Conservation (phyloP, 208 protist genomes). For the Acanthamoeba divionensis region DNA sequence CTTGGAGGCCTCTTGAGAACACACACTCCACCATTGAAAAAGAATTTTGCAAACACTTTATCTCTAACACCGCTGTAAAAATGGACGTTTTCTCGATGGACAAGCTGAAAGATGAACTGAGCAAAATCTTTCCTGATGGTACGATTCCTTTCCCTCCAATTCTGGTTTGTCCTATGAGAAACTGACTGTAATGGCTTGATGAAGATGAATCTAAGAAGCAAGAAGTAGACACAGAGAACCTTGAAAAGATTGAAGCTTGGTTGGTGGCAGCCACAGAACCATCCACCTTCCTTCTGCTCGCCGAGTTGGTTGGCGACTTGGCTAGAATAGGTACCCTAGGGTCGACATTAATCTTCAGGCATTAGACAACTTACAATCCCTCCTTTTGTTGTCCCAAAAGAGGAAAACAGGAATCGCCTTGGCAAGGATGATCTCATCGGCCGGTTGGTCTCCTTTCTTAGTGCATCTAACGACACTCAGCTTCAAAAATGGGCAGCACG, state of each 20-base stretch:
- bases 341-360: not conserved
- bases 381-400: not conserved
- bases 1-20: too few species aligned
- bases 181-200: not conserved
- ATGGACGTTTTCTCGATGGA: constrained; percentile 17
- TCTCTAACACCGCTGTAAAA: too few species aligned
- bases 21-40: too few species aligned
- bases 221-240: not conserved
- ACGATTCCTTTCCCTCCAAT: not conserved
- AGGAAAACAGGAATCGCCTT: not conserved
- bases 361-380: not conserved
- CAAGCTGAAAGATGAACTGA: not conserved
- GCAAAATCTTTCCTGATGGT: constrained; percentile 40
- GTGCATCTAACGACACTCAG: not conserved
- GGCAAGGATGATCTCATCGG: not conserved
- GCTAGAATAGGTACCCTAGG: not conserved
- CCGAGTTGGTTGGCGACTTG: constrained; percentile 3
- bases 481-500: constrained; percentile 44
- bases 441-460: constrained; percentile 9
- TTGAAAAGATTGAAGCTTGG: not conserved
- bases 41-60: too few species aligned
- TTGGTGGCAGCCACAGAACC: not conserved
- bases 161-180: not conserved
- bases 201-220: constrained; percentile 20
- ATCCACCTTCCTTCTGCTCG: not conserved